Conservation (phyloP, 208 protist species). For the Crithidia bombi region DNA sequence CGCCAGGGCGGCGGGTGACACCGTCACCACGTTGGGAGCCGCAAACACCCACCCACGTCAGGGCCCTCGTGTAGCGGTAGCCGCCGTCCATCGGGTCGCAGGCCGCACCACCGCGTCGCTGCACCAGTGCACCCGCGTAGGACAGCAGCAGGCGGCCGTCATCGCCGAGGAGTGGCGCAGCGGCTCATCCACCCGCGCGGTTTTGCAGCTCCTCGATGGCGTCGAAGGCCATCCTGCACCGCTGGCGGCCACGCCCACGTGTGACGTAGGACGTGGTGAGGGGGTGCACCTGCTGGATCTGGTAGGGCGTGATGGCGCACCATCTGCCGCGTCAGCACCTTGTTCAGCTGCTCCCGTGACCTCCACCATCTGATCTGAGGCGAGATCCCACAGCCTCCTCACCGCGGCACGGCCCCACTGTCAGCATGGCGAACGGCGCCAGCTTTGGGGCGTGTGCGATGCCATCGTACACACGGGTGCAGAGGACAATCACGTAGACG, state of each 20-base stretch:
- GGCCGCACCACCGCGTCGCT: slow-evolving; percentile 57
- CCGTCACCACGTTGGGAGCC: slow-evolving; percentile 64
- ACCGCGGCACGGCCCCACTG: slow-evolving; percentile 64
- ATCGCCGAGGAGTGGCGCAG: slow-evolving; percentile 65
- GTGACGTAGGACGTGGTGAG: slow-evolving; percentile 67
- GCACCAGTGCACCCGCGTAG: slow-evolving; percentile 86
- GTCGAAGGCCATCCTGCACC: slow-evolving; percentile 65
- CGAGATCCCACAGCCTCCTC: slow-evolving; percentile 75
- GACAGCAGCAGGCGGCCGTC: slow-evolving; percentile 58
- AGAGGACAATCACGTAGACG: slow-evolving; percentile 38
- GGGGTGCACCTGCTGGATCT: slow-evolving; percentile 73
- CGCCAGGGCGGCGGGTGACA: slow-evolving; percentile 30
- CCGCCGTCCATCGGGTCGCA: slow-evolving; percentile 34
- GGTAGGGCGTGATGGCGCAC: slow-evolving; percentile 51
- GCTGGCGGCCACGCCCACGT: slow-evolving; percentile 48
- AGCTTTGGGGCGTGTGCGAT: slow-evolving; percentile 60
- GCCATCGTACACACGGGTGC: slow-evolving; percentile 62
- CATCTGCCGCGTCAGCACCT: slow-evolving; percentile 49
- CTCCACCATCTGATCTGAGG: slow-evolving; percentile 55
- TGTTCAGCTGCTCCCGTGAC: slow-evolving; percentile 55
- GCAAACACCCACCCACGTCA: slow-evolving; percentile 79
- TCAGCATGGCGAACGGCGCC: slow-evolving; percentile 75
- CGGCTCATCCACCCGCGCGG: slow-evolving; percentile 53
- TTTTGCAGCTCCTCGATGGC: slow-evolving; percentile 62
- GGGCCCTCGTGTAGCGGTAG: slow-evolving; percentile 70